phyloP scores from a whole-genome alignment of 1,284 basidiomycete genomes.

The Cryptococcus sp. region DNA sequence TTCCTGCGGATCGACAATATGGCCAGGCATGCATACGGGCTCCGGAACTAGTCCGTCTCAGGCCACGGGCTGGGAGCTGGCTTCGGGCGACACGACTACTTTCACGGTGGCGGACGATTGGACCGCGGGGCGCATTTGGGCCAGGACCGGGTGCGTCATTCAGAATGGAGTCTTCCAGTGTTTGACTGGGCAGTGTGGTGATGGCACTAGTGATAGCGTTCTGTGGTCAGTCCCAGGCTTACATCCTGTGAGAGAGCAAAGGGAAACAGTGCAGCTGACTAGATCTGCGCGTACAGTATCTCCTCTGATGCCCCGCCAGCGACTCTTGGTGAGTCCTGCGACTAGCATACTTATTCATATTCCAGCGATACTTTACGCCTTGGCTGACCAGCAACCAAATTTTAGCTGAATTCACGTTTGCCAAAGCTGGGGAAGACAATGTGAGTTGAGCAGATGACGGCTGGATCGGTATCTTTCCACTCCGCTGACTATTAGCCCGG shows the following conservation, averaged over 20 bases:
- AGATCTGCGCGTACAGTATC: background rate
- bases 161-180: conserved; percentile 27
- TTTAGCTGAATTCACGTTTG: conserved; percentile 37
- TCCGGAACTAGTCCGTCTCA: conserved; percentile 19
- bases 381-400: background rate
- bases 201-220: conserved; percentile 5
- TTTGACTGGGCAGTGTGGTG: conserved; percentile 30
- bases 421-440: conserved; percentile 19
- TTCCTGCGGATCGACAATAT: conserved; percentile 29
- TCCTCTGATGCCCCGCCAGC: conserved; percentile 2
- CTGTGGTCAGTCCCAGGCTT: conserved; percentile 25
- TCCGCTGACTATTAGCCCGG: too few species aligned
- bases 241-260: too few species aligned
- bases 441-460: too few species aligned
- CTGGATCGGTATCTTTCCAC: too few species aligned
- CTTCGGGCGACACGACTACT: conserved; percentile 5
- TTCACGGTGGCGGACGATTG: conserved; percentile 32
- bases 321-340: background rate
- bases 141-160: conserved; percentile 30
- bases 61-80: conserved; percentile 32
- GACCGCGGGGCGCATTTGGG: conserved; percentile 34
- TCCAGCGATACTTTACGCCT: background rate
- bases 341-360: too few species aligned
- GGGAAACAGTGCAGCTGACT: background rate
- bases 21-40: conserved; percentile 30